Conservation (phyloP, 2,329 filamentous ascomycete species). For the Colletotrichum paranaense region DNA sequence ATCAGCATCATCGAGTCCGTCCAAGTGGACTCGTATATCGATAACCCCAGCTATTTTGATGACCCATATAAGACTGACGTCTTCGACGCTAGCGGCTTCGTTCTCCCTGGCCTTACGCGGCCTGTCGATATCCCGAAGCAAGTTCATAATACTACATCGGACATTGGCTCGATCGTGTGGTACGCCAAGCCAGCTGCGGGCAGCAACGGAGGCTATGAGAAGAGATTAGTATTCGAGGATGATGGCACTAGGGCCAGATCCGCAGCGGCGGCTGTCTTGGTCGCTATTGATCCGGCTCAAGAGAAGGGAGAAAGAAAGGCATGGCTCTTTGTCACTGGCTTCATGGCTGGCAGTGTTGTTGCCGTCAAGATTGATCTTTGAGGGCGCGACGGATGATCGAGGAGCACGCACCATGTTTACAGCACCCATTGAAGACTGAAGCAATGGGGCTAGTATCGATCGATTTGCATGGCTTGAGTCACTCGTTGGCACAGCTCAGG, state of each 20-base stretch:
- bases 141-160: slow-evolving; percentile 47
- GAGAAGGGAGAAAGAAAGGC: slow-evolving; percentile 58
- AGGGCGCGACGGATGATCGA: neutral
- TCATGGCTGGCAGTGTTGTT: slow-evolving; percentile 59
- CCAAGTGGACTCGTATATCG: slow-evolving; percentile 56
- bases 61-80: slow-evolving; percentile 60
- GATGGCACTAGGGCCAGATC: slow-evolving; percentile 62
- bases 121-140: slow-evolving; percentile 49
- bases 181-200: slow-evolving; percentile 39
- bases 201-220: slow-evolving; percentile 49
- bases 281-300: slow-evolving; percentile 60
- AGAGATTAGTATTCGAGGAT: slow-evolving; percentile 66
- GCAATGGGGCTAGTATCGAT: no score
- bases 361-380: slow-evolving; percentile 63
- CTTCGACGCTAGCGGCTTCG: slow-evolving; percentile 64
- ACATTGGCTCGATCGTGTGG: slow-evolving; percentile 61
- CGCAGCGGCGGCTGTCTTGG: slow-evolving; percentile 62
- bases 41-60: slow-evolving; percentile 69
- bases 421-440: neutral
- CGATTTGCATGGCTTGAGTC: no score
- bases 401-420: neutral
- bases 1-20: slow-evolving; percentile 56
- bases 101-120: slow-evolving; percentile 60
- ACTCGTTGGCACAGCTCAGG: no score
- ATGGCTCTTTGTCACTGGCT: slow-evolving; percentile 70